Percentiles rank a stretch among this genome's conserved stretches.
Evolutionary conservation across 768 basidiomycete genomes (phyloP).

Genomic region (Boletus subcaerulescens): DNA sequence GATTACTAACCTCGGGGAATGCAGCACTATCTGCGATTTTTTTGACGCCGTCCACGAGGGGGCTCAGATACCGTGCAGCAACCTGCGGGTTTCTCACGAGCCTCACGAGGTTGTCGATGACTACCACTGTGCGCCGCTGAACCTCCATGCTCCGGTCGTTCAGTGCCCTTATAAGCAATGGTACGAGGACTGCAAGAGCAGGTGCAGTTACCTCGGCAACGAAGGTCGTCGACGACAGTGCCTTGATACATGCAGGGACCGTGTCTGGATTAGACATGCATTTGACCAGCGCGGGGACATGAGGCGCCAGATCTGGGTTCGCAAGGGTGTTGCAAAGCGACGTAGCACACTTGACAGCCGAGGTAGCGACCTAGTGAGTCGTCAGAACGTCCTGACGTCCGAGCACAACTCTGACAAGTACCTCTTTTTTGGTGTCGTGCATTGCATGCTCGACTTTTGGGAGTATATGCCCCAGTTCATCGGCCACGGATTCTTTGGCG

Average conservation of each 20-base stretch:
- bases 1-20: slow-evolving; percentile 78
- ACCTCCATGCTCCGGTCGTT: slow-evolving; percentile 97
- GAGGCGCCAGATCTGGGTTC: slow-evolving; percentile 88
- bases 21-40: slow-evolving; percentile 88
- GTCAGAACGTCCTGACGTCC: slow-evolving; percentile 7
- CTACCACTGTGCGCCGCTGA: slow-evolving; percentile 90
- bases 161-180: slow-evolving; percentile 83
- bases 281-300: slow-evolving; percentile 85
- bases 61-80: slow-evolving; percentile 83
- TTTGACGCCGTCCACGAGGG: slow-evolving; percentile 86
- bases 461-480: slow-evolving; percentile 74
- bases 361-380: slow-evolving; percentile 65
- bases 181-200: slow-evolving; percentile 94
- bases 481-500: slow-evolving; percentile 75
- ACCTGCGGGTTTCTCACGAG: slow-evolving; percentile 89
- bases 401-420: slow-evolving; percentile 30
- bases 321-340: slow-evolving; percentile 86
- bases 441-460: slow-evolving; percentile 87
- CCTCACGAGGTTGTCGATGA: slow-evolving; percentile 95
- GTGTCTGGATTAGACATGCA: slow-evolving; percentile 91
- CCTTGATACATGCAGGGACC: slow-evolving; percentile 91
- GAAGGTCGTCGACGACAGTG: slow-evolving; percentile 91
- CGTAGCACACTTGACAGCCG: slow-evolving; percentile 87
- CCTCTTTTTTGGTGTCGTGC: slow-evolving; percentile 97
- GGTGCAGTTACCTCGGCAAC: slow-evolving; percentile 96